A percentile compares a stretch with the other conserved stretches of the same genome.
Conservation (phyloP, 768 basidiomycete species). For the Austroboletus eburneus region DNA sequence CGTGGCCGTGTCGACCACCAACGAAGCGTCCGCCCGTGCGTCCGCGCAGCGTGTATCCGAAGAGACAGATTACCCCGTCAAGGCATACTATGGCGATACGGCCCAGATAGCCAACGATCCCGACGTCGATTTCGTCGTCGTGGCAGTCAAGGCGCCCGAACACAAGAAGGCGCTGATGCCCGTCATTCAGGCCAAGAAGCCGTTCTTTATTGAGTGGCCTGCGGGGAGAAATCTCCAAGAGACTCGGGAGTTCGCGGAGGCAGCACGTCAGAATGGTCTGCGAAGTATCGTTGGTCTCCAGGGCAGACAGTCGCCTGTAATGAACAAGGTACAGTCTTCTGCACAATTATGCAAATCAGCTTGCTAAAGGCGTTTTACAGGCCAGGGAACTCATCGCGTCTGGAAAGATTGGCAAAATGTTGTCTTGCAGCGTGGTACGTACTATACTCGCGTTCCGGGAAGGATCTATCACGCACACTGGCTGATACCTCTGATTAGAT, state of each 20-base stretch:
- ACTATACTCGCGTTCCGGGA: background rate
- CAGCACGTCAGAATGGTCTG: slow-evolving; percentile 5
- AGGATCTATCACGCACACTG: too few species aligned
- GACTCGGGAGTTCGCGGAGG: slow-evolving; percentile 8
- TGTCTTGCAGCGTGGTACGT: slow-evolving; percentile 10
- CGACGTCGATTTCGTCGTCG: slow-evolving; percentile 12
- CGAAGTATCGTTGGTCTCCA: slow-evolving; percentile 7
- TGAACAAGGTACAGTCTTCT: slow-evolving; percentile 1
- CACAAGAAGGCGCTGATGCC: slow-evolving; percentile 8
- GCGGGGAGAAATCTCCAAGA: slow-evolving; percentile 7
- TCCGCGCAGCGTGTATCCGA: slow-evolving; percentile 7
- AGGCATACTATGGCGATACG: slow-evolving; percentile 10
- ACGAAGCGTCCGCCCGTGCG: slow-evolving; percentile 5
- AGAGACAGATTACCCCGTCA: slow-evolving; percentile 3
- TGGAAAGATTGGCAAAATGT: slow-evolving; percentile 7
- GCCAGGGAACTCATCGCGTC: slow-evolving; percentile 7
- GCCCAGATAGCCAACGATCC: slow-evolving; percentile 13
- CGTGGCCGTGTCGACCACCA: slow-evolving; percentile 10
- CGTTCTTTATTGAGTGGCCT: slow-evolving; percentile 13
- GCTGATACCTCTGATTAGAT: background rate
- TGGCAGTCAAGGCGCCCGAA: slow-evolving; percentile 7
- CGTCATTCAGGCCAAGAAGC: slow-evolving; percentile 12
- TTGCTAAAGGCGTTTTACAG: background rate
- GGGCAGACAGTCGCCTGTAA: slow-evolving; percentile 10
- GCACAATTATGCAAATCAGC: too few species aligned